Base-by-base conservation (phyloP, 1,139 yeast genomes). In the Zygoascus meyerae region DNA sequence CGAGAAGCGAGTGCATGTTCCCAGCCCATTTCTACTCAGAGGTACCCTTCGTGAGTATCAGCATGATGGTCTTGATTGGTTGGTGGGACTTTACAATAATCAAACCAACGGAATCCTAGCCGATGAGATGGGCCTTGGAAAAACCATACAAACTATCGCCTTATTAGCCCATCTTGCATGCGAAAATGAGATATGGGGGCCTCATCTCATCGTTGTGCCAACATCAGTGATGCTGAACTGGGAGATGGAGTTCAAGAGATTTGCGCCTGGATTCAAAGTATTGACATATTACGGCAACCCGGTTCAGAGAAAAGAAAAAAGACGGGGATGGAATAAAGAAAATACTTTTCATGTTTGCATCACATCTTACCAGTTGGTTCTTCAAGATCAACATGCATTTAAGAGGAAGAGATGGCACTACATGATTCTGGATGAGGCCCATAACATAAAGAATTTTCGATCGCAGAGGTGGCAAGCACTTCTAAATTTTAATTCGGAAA, bases 201-300 rank as follows among this genome's bases (percentile, higher is more conserved):
- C 98, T 0, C 99, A 94, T 70, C 71, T 94, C 47, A 90, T 94
- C 66, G 81, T 94, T 51, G 99, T 94, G 3, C 99, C 99, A 2
- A 94, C 99, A 0, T 87, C 97, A 15, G 99, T 94, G n/a, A 82
- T 94, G 83, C 78, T 94, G 48, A 94, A 94, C 63, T 94, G 99
- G 99, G 99, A 94, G 64, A 90, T 92, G 97, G 99, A 94, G 63
- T 90, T 94, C 69, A 94, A 92, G 62, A 81, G 95, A 57, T 94
- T 94, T 72, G 97, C 97, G 0, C 99, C 99, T 0, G 99, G 98
- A 0, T 85, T 94, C 65, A 92, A 94, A 63, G 95, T 94, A 1
- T 65, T 94, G 64, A 92, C 98, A 0, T 94, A 94, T 64, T 94
- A 92, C 61, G 99, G 99, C 0, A 83, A 94, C n/a, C 98, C 97